A percentile compares a stretch with the other conserved stretches of the same genome.
phyloP scores from a whole-genome alignment of 768 basidiomycete species.

The Clitopilus passeckerianus region DNA sequence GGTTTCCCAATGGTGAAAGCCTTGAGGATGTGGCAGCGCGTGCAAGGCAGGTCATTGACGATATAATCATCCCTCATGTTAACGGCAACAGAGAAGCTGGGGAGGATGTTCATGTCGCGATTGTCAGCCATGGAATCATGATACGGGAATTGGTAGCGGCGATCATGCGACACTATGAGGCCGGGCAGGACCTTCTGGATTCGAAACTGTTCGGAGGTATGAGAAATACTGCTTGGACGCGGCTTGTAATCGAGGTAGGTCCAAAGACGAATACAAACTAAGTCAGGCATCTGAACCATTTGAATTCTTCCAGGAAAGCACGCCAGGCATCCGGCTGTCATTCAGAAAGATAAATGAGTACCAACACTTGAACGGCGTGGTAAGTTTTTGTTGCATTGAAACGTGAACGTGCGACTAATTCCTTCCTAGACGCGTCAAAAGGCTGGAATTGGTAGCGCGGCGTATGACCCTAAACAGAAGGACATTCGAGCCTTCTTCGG shows the following conservation, averaged over 20 bases:
- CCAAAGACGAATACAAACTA: constrained; percentile 6
- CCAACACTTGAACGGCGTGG: constrained; percentile 53
- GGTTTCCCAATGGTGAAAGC: constrained; percentile 72
- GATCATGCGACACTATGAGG: constrained; percentile 36
- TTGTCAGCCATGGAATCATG: constrained; percentile 76
- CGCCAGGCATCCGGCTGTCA: neutral
- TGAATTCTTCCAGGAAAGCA: constrained; percentile 17
- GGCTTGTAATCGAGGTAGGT: constrained; percentile 41
- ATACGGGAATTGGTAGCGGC: constrained; percentile 55
- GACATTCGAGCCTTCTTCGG: constrained; percentile 75
- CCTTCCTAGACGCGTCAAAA: constrained; percentile 49
- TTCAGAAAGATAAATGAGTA: constrained; percentile 40
- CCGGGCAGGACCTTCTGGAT: constrained; percentile 13
- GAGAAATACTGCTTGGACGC: constrained; percentile 68
- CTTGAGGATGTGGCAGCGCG: constrained; percentile 55
- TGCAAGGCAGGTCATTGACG: constrained; percentile 44
- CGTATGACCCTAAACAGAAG: constrained; percentile 70
- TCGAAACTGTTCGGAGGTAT: constrained; percentile 41
- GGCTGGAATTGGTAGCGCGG: constrained; percentile 68
- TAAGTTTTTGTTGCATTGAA: constrained; percentile 25
- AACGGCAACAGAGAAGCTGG: constrained; percentile 14
- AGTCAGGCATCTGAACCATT: neutral
- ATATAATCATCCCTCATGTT: constrained; percentile 56
- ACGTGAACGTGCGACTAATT: neutral
- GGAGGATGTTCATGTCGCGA: constrained; percentile 45